Percentiles rank a stretch among this genome's conserved stretches.
These are phyloP conservation scores for Kuraishia hungarica DNA, from an alignment of 805 yeast genomes.

Conservation along the genomic window DNA sequence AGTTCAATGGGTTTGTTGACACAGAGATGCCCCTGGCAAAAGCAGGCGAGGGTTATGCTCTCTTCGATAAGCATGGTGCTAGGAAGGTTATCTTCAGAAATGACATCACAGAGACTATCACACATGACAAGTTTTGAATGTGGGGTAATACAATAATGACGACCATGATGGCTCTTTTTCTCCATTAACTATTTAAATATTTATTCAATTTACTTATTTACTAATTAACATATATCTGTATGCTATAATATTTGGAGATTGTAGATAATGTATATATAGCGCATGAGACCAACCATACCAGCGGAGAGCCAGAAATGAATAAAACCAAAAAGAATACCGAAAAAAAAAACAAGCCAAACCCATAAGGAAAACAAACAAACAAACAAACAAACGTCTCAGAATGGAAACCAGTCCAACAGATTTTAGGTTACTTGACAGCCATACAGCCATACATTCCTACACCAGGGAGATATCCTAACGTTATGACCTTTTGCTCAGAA, in stretches of 20 bases:
- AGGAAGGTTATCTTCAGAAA: constrained; percentile 31
- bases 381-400: too few species aligned
- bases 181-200: too few species aligned
- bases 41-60: constrained; percentile 35
- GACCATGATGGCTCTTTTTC: not conserved
- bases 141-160: not conserved
- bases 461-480: too few species aligned
- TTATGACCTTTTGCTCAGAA: constrained; percentile 34
- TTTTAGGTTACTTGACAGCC: too few species aligned
- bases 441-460: too few species aligned
- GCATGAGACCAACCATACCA: too few species aligned
- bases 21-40: constrained; percentile 33
- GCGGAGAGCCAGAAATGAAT: too few species aligned
- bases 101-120: constrained; percentile 1
- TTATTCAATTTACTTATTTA: not conserved
- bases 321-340: too few species aligned
- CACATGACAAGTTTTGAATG: not conserved
- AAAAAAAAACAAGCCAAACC: too few species aligned
- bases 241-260: too few species aligned
- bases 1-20: constrained; percentile 46
- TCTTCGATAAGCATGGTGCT: constrained; percentile 45
- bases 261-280: not conserved
- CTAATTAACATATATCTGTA: not conserved
- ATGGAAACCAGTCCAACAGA: too few species aligned
- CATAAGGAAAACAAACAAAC: too few species aligned